These are phyloP conservation scores for Parachlorella kessleri DNA, from an alignment of 139 green algal genomes.

Conservation along the genomic window DNA sequence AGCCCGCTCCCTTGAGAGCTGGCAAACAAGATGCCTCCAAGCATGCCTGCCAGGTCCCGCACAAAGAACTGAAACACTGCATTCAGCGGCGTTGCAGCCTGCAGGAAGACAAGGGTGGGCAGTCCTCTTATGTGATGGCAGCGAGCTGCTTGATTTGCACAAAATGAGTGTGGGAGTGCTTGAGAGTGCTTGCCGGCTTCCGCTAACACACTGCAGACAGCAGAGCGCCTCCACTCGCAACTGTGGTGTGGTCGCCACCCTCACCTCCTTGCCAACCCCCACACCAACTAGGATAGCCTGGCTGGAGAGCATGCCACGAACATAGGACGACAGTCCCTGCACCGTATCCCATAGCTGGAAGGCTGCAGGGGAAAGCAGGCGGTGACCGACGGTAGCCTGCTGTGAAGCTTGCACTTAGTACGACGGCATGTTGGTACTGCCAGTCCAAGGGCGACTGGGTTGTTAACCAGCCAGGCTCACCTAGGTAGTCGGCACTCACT, in stretches of 20 bases:
- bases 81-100: slow-evolving; percentile 59
- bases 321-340: slow-evolving; percentile 77
- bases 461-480: not conserved
- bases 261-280: slow-evolving; percentile 65
- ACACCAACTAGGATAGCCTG: slow-evolving; percentile 73
- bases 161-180: not conserved
- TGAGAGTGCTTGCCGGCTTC: no score
- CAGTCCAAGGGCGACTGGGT: not conserved
- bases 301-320: slow-evolving; percentile 71
- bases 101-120: not conserved
- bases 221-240: no score
- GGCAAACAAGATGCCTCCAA: slow-evolving; percentile 73
- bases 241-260: no score
- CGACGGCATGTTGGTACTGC: not conserved
- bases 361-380: not conserved
- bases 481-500: slow-evolving; percentile 57
- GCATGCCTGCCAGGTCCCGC: slow-evolving; percentile 69
- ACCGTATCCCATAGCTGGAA: slow-evolving; percentile 57
- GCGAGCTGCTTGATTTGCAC: not conserved
- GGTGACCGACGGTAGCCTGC: not conserved
- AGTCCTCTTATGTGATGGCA: not conserved
- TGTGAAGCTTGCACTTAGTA: not conserved
- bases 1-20: slow-evolving; percentile 48
- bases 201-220: no score
- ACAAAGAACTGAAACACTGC: slow-evolving; percentile 70